Conservation (phyloP, 768 basidiomycete genomes). For the Fistulinella prunicolor region DNA sequence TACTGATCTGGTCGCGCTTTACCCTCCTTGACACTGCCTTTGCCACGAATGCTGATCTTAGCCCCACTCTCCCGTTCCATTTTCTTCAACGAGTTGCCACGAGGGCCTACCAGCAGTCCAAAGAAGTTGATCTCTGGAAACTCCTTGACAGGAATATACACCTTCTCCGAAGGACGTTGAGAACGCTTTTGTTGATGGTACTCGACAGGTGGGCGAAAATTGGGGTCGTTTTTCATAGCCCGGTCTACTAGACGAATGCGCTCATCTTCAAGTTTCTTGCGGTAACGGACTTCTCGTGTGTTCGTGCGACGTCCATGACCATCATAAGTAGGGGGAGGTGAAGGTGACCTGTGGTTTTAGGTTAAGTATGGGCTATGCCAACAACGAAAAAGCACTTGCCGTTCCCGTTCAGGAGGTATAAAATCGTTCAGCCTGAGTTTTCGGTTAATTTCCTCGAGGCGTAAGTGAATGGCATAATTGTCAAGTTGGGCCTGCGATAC, state of each 20-base stretch:
- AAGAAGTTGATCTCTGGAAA: slow-evolving; percentile 99
- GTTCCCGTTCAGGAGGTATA: slow-evolving; percentile 91
- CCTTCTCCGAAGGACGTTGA: slow-evolving; percentile 93
- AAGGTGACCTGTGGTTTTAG: slow-evolving; percentile 65
- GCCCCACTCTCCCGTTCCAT: slow-evolving; percentile 99
- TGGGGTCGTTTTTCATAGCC: slow-evolving; percentile 96
- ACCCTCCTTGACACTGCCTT: slow-evolving; percentile 98
- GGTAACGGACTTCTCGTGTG: slow-evolving; percentile 97
- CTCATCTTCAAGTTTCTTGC: slow-evolving; percentile 91
- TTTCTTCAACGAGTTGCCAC: slow-evolving; percentile 98
- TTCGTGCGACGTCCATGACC: slow-evolving; percentile 97
- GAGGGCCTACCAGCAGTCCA: slow-evolving; percentile 94
- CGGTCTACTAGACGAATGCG: slow-evolving; percentile 91
- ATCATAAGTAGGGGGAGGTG: slow-evolving; percentile 97
- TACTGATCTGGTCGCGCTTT: slow-evolving; percentile 94
- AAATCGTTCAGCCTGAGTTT: slow-evolving; percentile 93
- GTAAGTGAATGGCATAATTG: slow-evolving; percentile 94
- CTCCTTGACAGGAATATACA: slow-evolving; percentile 99
- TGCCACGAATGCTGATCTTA: slow-evolving; percentile 97
- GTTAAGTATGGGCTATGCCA: slow-evolving; percentile 11
- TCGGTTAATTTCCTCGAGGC: slow-evolving; percentile 96
- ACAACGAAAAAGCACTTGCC: slow-evolving; percentile 40
- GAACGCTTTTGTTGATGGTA: slow-evolving; percentile 94
- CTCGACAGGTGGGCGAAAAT: slow-evolving; percentile 96
- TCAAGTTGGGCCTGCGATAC: slow-evolving; percentile 96